Percentiles rank a stretch among this genome's conserved stretches.
phyloP scores from a whole-genome alignment of 2,329 filamentous ascomycete species.

The Chrysoporthe austroafricana region DNA sequence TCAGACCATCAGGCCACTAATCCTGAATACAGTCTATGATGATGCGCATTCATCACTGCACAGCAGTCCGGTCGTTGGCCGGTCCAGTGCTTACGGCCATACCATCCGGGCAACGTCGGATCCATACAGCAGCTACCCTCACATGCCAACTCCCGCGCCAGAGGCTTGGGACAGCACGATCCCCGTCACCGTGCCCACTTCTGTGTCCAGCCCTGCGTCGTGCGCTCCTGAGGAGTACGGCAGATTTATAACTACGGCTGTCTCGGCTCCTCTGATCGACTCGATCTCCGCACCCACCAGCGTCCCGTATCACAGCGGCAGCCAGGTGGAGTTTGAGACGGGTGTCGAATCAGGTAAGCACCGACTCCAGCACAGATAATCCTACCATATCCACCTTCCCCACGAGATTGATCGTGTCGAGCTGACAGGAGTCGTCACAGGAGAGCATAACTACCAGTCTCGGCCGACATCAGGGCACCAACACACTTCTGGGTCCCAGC shows the following conservation, averaged over 20 bases:
- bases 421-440: constrained; percentile 25
- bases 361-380: constrained; percentile 13
- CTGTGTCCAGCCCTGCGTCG: constrained; percentile 56
- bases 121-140: constrained; percentile 36
- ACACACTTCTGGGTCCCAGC: constrained; percentile 38
- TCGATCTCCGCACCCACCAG: constrained; percentile 36
- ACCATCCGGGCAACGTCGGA: constrained; percentile 26
- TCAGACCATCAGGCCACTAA: constrained; percentile 22
- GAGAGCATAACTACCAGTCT: constrained; percentile 39
- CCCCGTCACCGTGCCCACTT: constrained; percentile 50
- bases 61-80: constrained; percentile 47
- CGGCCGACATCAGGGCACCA: constrained; percentile 33
- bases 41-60: constrained; percentile 43
- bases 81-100: constrained; percentile 49
- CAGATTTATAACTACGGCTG: constrained; percentile 54
- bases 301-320: constrained; percentile 40
- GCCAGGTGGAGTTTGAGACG: constrained; percentile 38
- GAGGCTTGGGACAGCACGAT: constrained; percentile 51
- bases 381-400: constrained; percentile 20
- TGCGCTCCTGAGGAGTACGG: constrained; percentile 54
- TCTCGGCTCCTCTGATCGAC: constrained; percentile 48
- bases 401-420: constrained; percentile 34
- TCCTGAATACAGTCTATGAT: constrained; percentile 42
- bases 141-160: constrained; percentile 40
- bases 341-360: constrained; percentile 37